Evolutionary conservation across 2,329 filamentous ascomycete genomes (phyloP).

Genomic region (Monosporascus sp.): DNA sequence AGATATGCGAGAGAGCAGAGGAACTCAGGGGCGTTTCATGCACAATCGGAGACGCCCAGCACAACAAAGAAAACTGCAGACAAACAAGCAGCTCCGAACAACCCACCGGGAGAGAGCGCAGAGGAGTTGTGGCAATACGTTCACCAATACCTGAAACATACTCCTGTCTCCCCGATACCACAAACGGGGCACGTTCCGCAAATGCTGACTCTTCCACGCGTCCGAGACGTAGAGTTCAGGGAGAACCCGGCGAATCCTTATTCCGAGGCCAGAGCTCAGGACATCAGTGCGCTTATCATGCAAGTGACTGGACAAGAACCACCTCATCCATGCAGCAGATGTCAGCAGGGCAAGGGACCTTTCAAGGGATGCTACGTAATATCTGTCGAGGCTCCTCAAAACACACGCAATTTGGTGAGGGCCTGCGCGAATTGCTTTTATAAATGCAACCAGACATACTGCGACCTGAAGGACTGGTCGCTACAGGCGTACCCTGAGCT

Average conservation of each 20-base stretch:
- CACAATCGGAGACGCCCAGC: background rate
- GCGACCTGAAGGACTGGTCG: slow-evolving; percentile 7
- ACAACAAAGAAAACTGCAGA: background rate
- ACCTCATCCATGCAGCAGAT: slow-evolving; percentile 4
- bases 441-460: slow-evolving; percentile 8
- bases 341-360: slow-evolving; percentile 8
- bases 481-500: slow-evolving; percentile 5
- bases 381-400: slow-evolving; percentile 6
- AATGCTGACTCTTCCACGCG: slow-evolving; percentile 7
- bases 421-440: slow-evolving; percentile 17
- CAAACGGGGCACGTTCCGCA: slow-evolving; percentile 6
- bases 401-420: slow-evolving; percentile 4
- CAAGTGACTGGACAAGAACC: slow-evolving; percentile 11
- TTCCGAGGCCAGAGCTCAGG: slow-evolving; percentile 6
- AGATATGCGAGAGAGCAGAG: background rate
- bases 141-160: slow-evolving; percentile 4
- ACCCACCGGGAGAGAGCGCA: background rate
- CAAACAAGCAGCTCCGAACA: background rate
- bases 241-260: slow-evolving; percentile 1
- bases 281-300: slow-evolving; percentile 14
- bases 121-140: slow-evolving; percentile 11
- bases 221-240: slow-evolving; percentile 12
- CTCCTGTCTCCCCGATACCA: slow-evolving; percentile 9
- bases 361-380: slow-evolving; percentile 14
- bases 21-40: background rate